Percentiles rank a stretch among this genome's conserved stretches.
These are phyloP conservation scores for Abelmoschus esculentus DNA, from an alignment of 345 rosid species.

Conservation along the genomic window DNA sequence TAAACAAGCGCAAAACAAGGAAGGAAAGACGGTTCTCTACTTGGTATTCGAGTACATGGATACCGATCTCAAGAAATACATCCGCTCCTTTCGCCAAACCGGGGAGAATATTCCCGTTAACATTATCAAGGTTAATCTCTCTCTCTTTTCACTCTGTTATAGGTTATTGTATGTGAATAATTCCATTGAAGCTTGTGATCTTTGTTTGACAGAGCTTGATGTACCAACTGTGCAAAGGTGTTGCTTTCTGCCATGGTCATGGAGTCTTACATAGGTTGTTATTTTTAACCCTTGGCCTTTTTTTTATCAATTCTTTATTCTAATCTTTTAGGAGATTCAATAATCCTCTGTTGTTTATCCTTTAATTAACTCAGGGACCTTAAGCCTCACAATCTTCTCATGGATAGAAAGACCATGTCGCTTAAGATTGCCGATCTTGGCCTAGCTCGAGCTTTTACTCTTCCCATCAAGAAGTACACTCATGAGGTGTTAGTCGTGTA, in stretches of 20 bases:
- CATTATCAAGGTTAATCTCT: constrained; percentile 39
- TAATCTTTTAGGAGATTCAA: background rate
- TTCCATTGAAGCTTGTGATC: background rate
- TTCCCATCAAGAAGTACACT: constrained; percentile 90
- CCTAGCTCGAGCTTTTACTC: constrained; percentile 78
- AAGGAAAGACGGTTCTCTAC: constrained; percentile 85
- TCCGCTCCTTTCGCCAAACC: constrained; percentile 61
- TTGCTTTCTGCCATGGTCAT: constrained; percentile 92
- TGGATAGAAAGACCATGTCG: constrained; percentile 64
- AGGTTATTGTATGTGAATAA: too few species aligned
- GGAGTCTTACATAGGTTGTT: constrained; percentile 81
- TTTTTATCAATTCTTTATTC: background rate
- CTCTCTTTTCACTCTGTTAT: too few species aligned
- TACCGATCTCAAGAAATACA: constrained; percentile 81
- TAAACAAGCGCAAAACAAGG: constrained; percentile 83
- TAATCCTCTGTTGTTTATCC: background rate
- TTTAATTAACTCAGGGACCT: constrained; percentile 53
- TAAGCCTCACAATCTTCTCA: constrained; percentile 88
- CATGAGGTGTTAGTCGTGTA: constrained; percentile 56
- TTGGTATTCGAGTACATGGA: constrained; percentile 91
- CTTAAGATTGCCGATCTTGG: constrained; percentile 97
- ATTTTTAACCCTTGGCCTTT: background rate
- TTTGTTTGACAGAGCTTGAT: constrained; percentile 59
- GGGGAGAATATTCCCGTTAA: constrained; percentile 46
- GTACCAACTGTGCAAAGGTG: constrained; percentile 95